Percentiles rank a stretch among this genome's conserved stretches.
Evolutionary conservation across 176 grass and related monocot genomes (phyloP).

Genomic region (Oropetium thomaeum): DNA sequence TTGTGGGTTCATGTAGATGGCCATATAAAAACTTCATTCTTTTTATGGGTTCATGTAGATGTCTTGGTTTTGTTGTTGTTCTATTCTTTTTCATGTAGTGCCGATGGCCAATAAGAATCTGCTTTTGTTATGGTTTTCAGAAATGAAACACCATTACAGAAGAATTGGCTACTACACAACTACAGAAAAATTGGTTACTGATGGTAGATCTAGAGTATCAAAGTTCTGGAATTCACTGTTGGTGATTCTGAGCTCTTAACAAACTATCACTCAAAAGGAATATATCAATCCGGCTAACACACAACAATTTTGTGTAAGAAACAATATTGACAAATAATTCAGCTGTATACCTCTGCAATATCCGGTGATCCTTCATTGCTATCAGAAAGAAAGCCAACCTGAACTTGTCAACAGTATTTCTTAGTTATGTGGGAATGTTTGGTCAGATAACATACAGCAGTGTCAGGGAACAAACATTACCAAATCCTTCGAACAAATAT

Average conservation of each 20-base stretch:
- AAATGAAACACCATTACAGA: background rate
- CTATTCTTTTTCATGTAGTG: no score
- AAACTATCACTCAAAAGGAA: background rate
- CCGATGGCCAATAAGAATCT: background rate
- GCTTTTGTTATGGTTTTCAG: conserved; percentile 10
- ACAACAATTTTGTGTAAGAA: conserved; percentile 23
- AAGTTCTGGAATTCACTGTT: background rate
- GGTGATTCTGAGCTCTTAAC: conserved; percentile 7
- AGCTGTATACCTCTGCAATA: conserved; percentile 80
- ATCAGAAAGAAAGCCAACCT: conserved; percentile 88
- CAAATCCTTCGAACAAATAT: conserved; percentile 99
- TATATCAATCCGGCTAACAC: background rate
- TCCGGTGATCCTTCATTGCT: conserved; percentile 57
- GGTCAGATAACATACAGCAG: background rate
- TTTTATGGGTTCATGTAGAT: no score
- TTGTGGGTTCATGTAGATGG: background rate
- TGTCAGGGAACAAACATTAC: conserved; percentile 41
- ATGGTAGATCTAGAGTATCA: background rate
- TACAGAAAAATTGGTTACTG: background rate
- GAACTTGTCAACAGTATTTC: conserved; percentile 36
- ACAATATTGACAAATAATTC: conserved; percentile 1
- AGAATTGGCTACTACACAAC: background rate
- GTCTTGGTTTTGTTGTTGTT: no score
- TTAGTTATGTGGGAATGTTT: conserved; percentile 37
- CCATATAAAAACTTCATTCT: background rate